Conservation (phyloP, 306 rosid genomes). For the Psophocarpus tetragonolobus region DNA sequence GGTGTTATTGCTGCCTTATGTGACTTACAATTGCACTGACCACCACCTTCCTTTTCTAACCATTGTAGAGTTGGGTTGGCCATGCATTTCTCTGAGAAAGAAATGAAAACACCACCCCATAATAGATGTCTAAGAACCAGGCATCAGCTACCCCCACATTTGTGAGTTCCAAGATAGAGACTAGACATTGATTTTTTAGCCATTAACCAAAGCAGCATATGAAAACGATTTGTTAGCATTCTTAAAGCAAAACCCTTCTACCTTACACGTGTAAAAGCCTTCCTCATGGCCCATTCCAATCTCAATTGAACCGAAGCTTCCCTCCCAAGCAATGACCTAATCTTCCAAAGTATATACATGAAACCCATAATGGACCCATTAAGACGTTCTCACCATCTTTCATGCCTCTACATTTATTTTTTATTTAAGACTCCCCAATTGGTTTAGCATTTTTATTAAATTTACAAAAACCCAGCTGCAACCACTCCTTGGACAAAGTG, state of each 20-base stretch:
- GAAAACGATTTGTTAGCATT: slow-evolving; percentile 34
- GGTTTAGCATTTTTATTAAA: not conserved
- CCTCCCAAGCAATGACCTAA: slow-evolving; percentile 32
- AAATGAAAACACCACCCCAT: slow-evolving; percentile 5
- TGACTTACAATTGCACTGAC: slow-evolving; percentile 12
- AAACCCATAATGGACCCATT: not conserved
- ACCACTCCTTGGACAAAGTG: slow-evolving; percentile 40
- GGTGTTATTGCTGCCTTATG: not conserved
- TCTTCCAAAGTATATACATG: not conserved
- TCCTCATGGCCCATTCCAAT: not conserved
- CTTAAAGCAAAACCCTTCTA: not conserved
- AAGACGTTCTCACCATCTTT: not conserved
- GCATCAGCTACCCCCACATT: slow-evolving; percentile 12
- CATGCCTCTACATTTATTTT: not conserved
- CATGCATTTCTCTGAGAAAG: not conserved
- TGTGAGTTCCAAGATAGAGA: slow-evolving; percentile 27
- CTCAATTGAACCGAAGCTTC: slow-evolving; percentile 30
- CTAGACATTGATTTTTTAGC: not conserved
- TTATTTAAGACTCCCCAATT: not conserved
- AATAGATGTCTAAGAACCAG: slow-evolving; percentile 17
- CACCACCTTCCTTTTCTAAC: slow-evolving; percentile 15
- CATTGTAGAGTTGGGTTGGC: slow-evolving; percentile 18
- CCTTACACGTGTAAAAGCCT: slow-evolving; percentile 37
- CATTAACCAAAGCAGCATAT: slow-evolving; percentile 22
- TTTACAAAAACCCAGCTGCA: slow-evolving; percentile 29